Percentiles rank a stretch among this genome's conserved stretches.
These are phyloP conservation scores for Penicillium thymicola DNA, from an alignment of 2,329 filamentous ascomycete genomes.

Conservation along the genomic window DNA sequence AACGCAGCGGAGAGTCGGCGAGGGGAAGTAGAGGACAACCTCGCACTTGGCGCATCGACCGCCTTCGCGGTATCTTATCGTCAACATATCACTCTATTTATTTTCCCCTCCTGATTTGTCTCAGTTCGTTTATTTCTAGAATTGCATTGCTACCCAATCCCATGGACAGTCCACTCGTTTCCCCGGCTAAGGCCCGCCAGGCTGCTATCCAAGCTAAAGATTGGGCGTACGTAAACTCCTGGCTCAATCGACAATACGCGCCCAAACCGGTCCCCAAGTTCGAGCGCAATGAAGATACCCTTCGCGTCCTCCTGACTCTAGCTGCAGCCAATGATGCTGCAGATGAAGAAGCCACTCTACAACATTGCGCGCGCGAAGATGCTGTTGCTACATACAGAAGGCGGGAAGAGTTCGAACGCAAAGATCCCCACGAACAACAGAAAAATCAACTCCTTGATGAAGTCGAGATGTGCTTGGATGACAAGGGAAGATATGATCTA, in stretches of 20 bases:
- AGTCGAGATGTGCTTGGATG: constrained; percentile 53
- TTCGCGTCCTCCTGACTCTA: constrained; percentile 70
- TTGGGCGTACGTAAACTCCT: constrained; percentile 83
- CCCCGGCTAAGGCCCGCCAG: constrained; percentile 64
- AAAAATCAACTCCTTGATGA: constrained; percentile 50
- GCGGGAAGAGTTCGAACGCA: constrained; percentile 26
- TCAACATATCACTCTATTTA: constrained; percentile 3
- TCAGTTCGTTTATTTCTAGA: neutral
- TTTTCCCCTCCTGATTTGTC: neutral
- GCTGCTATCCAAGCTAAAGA: constrained; percentile 82
- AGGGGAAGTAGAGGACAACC: constrained; percentile 23
- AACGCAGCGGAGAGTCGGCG: constrained; percentile 9
- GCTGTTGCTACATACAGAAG: constrained; percentile 32
- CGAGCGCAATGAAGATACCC: constrained; percentile 81
- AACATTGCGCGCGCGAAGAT: constrained; percentile 39
- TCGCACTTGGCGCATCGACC: constrained; percentile 17
- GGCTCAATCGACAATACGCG: constrained; percentile 70
- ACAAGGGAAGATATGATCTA: constrained; percentile 55
- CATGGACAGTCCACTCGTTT: constrained; percentile 50
- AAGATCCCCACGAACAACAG: constrained; percentile 26
- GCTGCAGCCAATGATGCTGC: constrained; percentile 73
- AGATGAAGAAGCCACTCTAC: constrained; percentile 37
- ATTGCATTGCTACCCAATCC: constrained; percentile 12
- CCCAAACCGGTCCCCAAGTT: constrained; percentile 66
- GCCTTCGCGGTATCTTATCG: constrained; percentile 24